phyloP scores from a whole-genome alignment of 768 basidiomycete species.

The Kwoniella sp. region DNA sequence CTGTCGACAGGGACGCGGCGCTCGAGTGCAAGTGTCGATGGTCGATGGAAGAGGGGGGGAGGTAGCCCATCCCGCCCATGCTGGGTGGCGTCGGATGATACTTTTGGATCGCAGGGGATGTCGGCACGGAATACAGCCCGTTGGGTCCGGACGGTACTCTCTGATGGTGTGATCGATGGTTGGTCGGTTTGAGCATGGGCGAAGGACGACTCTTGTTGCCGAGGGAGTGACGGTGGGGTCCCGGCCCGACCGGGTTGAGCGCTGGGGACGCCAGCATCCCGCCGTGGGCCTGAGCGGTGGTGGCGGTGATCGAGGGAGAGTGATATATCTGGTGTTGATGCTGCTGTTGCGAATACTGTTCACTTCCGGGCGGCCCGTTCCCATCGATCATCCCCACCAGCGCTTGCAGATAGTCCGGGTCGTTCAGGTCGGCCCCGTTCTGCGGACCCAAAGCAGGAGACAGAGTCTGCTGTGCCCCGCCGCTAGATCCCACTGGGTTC shows the following conservation, averaged over 20 bases:
- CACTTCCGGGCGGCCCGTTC: no score
- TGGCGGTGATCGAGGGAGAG: slow-evolving; percentile 10
- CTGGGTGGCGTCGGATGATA: slow-evolving; percentile 7
- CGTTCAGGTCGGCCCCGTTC: slow-evolving; percentile 22
- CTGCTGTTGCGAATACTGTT: no score
- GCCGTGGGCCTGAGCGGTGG: slow-evolving; percentile 6
- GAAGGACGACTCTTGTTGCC: slow-evolving; percentile 41
- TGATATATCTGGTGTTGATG: slow-evolving; percentile 5
- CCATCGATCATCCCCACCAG: slow-evolving; percentile 34
- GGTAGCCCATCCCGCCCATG: slow-evolving; percentile 18
- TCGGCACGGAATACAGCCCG: slow-evolving; percentile 16
- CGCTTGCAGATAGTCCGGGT: slow-evolving; percentile 34
- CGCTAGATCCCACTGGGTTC: slow-evolving; percentile 41
- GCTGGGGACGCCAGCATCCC: slow-evolving; percentile 12
- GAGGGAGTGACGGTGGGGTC: slow-evolving; percentile 32
- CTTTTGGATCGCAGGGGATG: slow-evolving; percentile 29
- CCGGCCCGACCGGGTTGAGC: slow-evolving; percentile 8
- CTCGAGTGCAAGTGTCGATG: slow-evolving; percentile 7
- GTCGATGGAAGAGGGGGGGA: slow-evolving; percentile 33
- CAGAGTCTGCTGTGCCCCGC: slow-evolving; percentile 43
- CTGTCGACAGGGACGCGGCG: slow-evolving; percentile 8
- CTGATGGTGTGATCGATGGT: slow-evolving; percentile 27
- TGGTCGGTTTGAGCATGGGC: slow-evolving; percentile 48
- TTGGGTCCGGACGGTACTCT: slow-evolving; percentile 13
- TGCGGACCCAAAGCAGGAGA: slow-evolving; percentile 45